Conservation (phyloP, 2,329 filamentous ascomycete species). For the Lecanicillium sp. region DNA sequence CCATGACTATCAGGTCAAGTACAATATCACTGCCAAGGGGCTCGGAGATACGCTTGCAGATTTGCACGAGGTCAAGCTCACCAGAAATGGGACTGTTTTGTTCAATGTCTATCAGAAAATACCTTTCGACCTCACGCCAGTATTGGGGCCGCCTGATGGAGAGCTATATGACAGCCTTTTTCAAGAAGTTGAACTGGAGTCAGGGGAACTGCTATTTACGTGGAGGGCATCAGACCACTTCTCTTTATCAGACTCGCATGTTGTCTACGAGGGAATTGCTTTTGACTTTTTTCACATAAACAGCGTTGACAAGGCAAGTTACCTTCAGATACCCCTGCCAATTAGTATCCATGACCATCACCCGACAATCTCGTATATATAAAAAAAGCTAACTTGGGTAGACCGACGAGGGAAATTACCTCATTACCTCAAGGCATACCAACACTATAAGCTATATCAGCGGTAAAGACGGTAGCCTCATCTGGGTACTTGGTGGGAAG, state of each 20-base stretch:
- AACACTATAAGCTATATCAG: conserved; percentile 37
- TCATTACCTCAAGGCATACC: conserved; percentile 40
- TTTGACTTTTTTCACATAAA: conserved; percentile 51
- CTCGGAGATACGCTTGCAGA: conserved; percentile 15
- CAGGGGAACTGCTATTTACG: conserved; percentile 36
- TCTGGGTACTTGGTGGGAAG: conserved; percentile 44
- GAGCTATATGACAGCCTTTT: conserved; percentile 19
- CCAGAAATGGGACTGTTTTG: conserved; percentile 24
- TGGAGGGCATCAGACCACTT: conserved; percentile 25
- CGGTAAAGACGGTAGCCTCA: conserved; percentile 33
- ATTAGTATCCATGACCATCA: too few relatives aligned
- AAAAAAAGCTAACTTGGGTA: conserved; percentile 33
- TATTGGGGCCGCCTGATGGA: conserved; percentile 12
- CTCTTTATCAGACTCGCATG: conserved; percentile 2
- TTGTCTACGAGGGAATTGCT: conserved; percentile 6
- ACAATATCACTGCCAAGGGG: too few relatives aligned
- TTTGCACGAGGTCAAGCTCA: conserved; percentile 31
- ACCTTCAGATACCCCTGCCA: too few relatives aligned
- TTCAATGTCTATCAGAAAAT: conserved; percentile 27
- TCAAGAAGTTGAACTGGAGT: conserved; percentile 38
- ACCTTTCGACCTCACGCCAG: conserved; percentile 25
- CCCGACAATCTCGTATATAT: too few relatives aligned
- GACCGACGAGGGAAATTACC: conserved; percentile 32
- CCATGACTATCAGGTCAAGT: too few relatives aligned
- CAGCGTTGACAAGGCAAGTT: conserved; percentile 17